Percentiles rank a stretch among this genome's conserved stretches.
Evolutionary conservation across 169 alveolate species (phyloP).

Genomic region (Perkinsus olseni): DNA sequence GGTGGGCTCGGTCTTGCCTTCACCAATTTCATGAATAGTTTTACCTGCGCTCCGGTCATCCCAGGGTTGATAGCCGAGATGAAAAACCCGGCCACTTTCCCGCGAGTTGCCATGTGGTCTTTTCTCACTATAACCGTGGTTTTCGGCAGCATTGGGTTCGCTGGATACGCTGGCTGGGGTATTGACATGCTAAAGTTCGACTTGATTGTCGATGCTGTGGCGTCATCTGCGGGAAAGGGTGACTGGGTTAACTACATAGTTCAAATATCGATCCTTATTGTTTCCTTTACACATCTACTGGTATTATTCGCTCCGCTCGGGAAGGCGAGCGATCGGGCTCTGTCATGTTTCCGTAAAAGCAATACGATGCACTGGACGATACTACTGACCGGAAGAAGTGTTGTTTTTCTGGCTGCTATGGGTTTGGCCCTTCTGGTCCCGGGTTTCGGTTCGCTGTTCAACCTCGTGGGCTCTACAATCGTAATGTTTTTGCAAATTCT

Average conservation of each 20-base stretch:
- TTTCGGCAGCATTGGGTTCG: neutral
- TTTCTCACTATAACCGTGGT: neutral
- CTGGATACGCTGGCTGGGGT: neutral
- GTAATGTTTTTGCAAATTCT: neutral
- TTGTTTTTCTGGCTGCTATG: neutral
- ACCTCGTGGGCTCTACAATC: neutral
- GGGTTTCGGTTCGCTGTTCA: neutral
- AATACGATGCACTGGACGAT: neutral
- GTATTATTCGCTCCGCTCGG: neutral
- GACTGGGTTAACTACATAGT: neutral
- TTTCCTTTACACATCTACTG: neutral
- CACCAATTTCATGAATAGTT: neutral
- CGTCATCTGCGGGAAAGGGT: neutral
- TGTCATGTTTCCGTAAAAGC: neutral
- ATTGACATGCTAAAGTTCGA: neutral
- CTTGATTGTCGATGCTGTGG: neutral
- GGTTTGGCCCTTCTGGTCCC: neutral
- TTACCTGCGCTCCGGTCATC: neutral
- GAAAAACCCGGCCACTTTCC: neutral
- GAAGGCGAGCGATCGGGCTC: neutral
- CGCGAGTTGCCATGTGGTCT: neutral
- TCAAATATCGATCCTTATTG: neutral
- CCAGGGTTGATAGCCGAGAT: neutral
- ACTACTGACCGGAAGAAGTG: neutral
- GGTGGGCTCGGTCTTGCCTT: neutral